These are phyloP conservation scores for Pestalotiopsis sp. DNA, from an alignment of 2,329 filamentous ascomycete genomes.

Conservation along the genomic window DNA sequence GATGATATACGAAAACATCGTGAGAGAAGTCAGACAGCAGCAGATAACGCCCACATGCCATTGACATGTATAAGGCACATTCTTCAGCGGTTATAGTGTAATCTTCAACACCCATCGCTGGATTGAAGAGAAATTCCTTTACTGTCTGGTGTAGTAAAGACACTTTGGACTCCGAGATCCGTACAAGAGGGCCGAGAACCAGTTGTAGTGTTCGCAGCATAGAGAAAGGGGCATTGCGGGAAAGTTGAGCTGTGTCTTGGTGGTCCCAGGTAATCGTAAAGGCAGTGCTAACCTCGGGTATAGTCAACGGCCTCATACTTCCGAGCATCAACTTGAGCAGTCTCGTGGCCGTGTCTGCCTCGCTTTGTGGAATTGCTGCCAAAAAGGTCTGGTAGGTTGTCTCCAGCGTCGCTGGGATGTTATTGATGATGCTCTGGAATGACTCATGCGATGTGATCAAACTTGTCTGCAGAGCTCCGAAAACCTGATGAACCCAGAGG, in stretches of 20 bases:
- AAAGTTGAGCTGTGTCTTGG: slow-evolving; percentile 24
- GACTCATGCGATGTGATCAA: slow-evolving; percentile 26
- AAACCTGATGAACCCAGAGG: slow-evolving; percentile 41
- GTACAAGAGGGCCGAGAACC: slow-evolving; percentile 35
- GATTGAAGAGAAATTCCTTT: slow-evolving; percentile 36
- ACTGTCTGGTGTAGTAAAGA: slow-evolving; percentile 39
- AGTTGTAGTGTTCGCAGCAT: slow-evolving; percentile 34
- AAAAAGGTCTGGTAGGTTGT: slow-evolving; percentile 35
- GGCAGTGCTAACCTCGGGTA: slow-evolving; percentile 37
- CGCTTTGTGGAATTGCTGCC: slow-evolving; percentile 24
- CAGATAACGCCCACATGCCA: slow-evolving; percentile 30
- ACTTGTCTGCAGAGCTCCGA: slow-evolving; percentile 34
- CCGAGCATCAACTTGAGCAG: slow-evolving; percentile 37
- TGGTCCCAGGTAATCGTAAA: slow-evolving; percentile 30
- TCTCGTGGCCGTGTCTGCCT: slow-evolving; percentile 28
- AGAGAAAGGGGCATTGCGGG: slow-evolving; percentile 27
- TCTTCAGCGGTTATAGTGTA: slow-evolving; percentile 16
- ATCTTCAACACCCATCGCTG: not conserved
- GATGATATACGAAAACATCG: slow-evolving; percentile 27
- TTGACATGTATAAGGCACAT: slow-evolving; percentile 20
- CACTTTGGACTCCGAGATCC: slow-evolving; percentile 33
- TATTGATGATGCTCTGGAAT: slow-evolving; percentile 32
- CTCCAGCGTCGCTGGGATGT: slow-evolving; percentile 32
- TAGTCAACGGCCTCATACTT: slow-evolving; percentile 34
- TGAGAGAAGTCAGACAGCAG: slow-evolving; percentile 35